Base-by-base conservation (phyloP, 495 filamentous ascomycete genomes). In the Usnea hakonensis region DNA sequence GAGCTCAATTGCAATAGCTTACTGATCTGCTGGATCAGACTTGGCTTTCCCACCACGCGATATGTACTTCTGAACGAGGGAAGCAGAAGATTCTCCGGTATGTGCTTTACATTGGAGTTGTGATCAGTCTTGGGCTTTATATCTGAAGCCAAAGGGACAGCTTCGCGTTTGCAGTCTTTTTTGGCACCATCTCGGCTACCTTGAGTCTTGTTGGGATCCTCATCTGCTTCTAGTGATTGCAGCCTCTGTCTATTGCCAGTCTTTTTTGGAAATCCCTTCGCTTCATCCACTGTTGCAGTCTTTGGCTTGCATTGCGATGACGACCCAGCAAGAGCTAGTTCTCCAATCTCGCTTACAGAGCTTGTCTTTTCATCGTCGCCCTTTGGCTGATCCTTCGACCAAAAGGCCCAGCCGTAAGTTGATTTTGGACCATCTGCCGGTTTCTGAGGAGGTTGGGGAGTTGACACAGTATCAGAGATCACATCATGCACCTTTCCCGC, bases 391-490 rank as follows among this genome's bases (percentile, higher is more conserved):
- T 90, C 88, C 59, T 81, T 84, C 9, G 87, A 90, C 88, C 88
- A 95, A 65, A 95, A 95, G 1, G 87, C 90, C 90, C 90, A 95
- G 2, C 86, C 88, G 9, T 88, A 88, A 23, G 86, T 80, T 48
- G 44, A 6, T 63, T 78, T 83, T 16, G 67, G 58, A 36, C 43
- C 14, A 41, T 52, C 53, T 23, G 54, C 53, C 16, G 72, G 32
- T 38, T 64, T 65, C 16, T 33, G 17, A 5, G 37, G 33, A 55
- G 52, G 38, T 37, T 32, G 60, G 36, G 50, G 23, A 6, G 38
- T 36, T 14, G 21, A 26, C 0, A 43, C 3, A 44, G 60, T 28
- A 19, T 11, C 19, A 35, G 38, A 5, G 28, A 46, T 19, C 30
- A 16, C 26, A 38, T 10, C 40, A 21, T 23, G 7, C 1, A n/a